phyloP scores from a whole-genome alignment of 352 stramenopile species.

The Globisporangium solare region DNA sequence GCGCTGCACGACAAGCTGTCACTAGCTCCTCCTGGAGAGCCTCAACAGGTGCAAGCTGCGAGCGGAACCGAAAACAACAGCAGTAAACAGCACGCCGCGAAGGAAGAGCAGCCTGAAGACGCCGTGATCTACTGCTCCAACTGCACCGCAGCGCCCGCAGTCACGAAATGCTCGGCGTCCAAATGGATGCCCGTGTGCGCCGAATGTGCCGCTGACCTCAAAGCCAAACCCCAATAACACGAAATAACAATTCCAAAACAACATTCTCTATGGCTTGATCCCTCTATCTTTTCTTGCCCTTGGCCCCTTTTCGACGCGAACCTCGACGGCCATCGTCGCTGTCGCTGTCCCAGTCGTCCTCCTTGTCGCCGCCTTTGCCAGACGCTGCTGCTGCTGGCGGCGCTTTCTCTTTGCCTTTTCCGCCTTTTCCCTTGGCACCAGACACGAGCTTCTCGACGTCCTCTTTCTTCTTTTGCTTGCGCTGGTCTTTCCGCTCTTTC shows the following conservation, averaged over 20 bases:
- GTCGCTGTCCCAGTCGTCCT: slow-evolving; percentile 3
- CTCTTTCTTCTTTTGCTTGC: slow-evolving; percentile 79
- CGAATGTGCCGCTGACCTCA: slow-evolving; percentile 45
- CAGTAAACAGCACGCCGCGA: not conserved
- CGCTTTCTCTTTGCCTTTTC: slow-evolving; percentile 7
- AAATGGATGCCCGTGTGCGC: slow-evolving; percentile 85
- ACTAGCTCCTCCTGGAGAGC: not conserved
- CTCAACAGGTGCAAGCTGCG: not conserved
- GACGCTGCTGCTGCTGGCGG: too few relatives aligned
- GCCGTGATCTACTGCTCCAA: slow-evolving; percentile 63
- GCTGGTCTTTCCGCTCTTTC: slow-evolving; percentile 73
- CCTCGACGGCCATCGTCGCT: slow-evolving; percentile 14
- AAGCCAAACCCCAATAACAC: slow-evolving; percentile 23
- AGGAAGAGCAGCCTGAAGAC: slow-evolving; percentile 21
- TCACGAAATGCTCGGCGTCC: slow-evolving; percentile 74
- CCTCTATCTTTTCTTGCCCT: slow-evolving; percentile 15
- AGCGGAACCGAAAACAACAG: slow-evolving; percentile 2
- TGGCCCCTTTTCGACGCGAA: slow-evolving; percentile 12
- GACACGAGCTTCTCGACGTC: slow-evolving; percentile 66
- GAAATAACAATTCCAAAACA: slow-evolving; percentile 1
- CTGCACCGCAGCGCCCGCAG: slow-evolving; percentile 43
- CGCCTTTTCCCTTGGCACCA: slow-evolving; percentile 25
- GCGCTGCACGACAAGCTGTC: slow-evolving; percentile 38
- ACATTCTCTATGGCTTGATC: slow-evolving; percentile 14
- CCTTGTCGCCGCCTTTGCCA: slow-evolving; percentile 29